These are phyloP conservation scores for Mucor plumbeus DNA, from an alignment of 371 early-diverging fungal species.

Conservation along the genomic window DNA sequence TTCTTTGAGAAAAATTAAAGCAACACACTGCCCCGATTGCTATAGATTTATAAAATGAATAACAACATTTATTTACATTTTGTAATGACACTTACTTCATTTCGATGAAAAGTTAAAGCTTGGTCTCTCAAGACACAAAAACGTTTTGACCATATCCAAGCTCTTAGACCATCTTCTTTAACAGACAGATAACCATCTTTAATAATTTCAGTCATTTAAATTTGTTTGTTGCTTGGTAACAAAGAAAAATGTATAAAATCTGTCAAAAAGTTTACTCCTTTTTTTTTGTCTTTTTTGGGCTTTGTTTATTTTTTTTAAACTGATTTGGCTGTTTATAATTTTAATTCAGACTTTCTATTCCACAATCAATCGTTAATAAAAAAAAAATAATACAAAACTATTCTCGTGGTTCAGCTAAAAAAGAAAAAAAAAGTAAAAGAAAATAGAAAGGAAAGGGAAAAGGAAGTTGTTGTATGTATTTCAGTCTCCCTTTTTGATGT, in stretches of 20 bases:
- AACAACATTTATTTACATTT: no score
- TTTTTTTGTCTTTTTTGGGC: background rate
- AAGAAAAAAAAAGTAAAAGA: background rate
- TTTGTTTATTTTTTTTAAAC: background rate
- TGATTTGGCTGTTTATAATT: background rate
- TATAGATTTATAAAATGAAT: conserved; percentile 10
- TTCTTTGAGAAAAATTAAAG: conserved; percentile 90
- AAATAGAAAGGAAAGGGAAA: background rate
- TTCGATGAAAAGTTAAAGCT: conserved; percentile 92
- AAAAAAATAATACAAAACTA: no score
- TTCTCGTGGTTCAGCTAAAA: background rate
- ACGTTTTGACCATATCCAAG: conserved; percentile 94
- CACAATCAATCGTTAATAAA: no score
- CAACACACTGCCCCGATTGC: conserved; percentile 63
- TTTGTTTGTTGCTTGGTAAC: conserved; percentile 5
- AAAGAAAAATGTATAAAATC: background rate
- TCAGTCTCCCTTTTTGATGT: conserved; percentile 17
- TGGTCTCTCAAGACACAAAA: conserved; percentile 89
- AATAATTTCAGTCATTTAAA: conserved; percentile 61
- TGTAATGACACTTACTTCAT: conserved; percentile 68
- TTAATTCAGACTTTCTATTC: background rate
- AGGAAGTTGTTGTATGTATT: background rate
- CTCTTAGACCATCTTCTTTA: conserved; percentile 87
- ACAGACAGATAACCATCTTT: conserved; percentile 86
- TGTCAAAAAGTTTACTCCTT: conserved; percentile 9